Evolutionary conservation across 1,139 yeast species (phyloP), one percentile per base, ranked within the genome.

Genomic region (Blastobotrys serpentis): DNA sequence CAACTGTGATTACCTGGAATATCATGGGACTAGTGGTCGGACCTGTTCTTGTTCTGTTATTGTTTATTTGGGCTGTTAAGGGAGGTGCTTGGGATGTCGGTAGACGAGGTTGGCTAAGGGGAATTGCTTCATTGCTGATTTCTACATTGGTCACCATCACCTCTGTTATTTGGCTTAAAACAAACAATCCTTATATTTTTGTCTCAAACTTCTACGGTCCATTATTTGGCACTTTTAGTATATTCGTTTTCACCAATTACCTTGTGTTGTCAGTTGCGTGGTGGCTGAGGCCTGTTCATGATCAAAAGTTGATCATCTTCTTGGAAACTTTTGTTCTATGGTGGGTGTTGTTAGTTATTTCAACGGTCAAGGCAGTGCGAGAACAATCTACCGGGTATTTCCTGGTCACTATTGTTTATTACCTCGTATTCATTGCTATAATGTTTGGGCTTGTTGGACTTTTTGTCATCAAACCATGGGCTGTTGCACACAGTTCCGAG

Each of bases 261-360:
- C 40, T 76, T 2, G 52, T 84, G 19, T 69, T 86, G 56, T 80
- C 83, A 25, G 55, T 77, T 13, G 74, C 79, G 52, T 73, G 75
- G 44, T 69, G 72, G 51, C 60, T 76, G 41, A 75, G 77, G 56
- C 82, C 85, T 6, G 78, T 81, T 26, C 85, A 82, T 57, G 94
- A 82, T 62, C 88, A 85, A 59, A 88, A 87, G 63, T 74, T 86
- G 52, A 71, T 84, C 37, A 73, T 79, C 1, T 71, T 84, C n/a
- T 60, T 85, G 26, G 84, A 84, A 64, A 65, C 79, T 10, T 75
- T 82, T 17, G 63, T 76, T 21, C 48, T 78, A 1, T 70, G 77
- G 50, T 87, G 95, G 95, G 48, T 73, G 0, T 56, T 69, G 0
- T 70, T 84, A 48, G 60, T 82, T 1, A 71, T 76, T 40, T 65